These are phyloP conservation scores for Ettlia oleoabundans DNA, from an alignment of 139 green algal species.

Conservation along the genomic window DNA sequence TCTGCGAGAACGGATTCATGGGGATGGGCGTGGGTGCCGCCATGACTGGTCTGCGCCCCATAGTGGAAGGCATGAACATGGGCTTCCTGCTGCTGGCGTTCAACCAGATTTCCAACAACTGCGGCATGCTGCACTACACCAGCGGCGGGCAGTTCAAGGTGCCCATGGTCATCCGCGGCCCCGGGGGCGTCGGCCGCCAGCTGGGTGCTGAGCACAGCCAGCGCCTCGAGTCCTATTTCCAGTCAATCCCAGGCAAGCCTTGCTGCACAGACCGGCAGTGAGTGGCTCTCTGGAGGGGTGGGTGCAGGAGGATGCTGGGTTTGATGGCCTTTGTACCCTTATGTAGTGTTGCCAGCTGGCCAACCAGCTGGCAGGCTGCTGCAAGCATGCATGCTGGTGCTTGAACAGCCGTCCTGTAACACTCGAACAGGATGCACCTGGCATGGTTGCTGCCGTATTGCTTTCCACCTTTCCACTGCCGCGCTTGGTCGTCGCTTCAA, in stretches of 20 bases:
- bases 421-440: too few relatives aligned
- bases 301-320: too few relatives aligned
- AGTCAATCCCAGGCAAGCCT: slow-evolving; percentile 34
- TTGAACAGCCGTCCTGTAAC: too few relatives aligned
- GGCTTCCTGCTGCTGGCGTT: slow-evolving; percentile 97
- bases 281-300: too few relatives aligned
- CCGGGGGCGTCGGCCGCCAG: slow-evolving; percentile 91
- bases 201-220: slow-evolving; percentile 96
- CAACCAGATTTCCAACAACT: slow-evolving; percentile 99
- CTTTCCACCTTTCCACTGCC: too few relatives aligned
- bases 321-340: too few relatives aligned
- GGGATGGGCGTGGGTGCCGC: slow-evolving; percentile 96
- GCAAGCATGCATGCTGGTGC: too few relatives aligned
- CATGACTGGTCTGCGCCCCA: slow-evolving; percentile 94
- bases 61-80: slow-evolving; percentile 99
- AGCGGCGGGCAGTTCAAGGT: slow-evolving; percentile 95
- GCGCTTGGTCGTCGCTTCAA: too few relatives aligned
- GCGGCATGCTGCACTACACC: slow-evolving; percentile 98
- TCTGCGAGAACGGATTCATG: slow-evolving; percentile 92
- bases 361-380: too few relatives aligned
- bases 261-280: neutral
- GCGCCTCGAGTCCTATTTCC: slow-evolving; percentile 97
- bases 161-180: slow-evolving; percentile 86
- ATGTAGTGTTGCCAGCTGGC: too few relatives aligned
- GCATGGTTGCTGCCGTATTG: neutral